phyloP scores from a whole-genome alignment of 1,284 basidiomycete genomes.

The Blastosporella zonata region DNA sequence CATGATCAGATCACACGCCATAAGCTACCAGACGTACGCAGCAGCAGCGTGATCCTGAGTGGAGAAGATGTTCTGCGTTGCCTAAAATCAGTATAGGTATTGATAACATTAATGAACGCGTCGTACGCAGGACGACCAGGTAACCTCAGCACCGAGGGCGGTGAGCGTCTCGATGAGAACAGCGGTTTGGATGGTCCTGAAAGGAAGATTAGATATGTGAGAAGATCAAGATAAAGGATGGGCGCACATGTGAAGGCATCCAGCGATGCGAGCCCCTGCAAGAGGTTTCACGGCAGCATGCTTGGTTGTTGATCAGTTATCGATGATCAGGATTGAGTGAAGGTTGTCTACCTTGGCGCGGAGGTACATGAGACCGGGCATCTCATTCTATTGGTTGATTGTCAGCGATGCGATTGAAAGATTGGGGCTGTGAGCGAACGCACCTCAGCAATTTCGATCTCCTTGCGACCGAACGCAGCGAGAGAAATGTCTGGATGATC shows the following conservation, averaged over 20 bases:
- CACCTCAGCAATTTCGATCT: constrained; percentile 96
- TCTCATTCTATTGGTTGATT: constrained; percentile 63
- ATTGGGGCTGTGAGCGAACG: constrained; percentile 21
- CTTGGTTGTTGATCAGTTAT: constrained; percentile 40
- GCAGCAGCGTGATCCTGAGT: constrained; percentile 99
- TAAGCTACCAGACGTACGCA: constrained; percentile 57
- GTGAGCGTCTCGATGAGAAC: constrained; percentile 96
- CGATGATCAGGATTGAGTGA: constrained; percentile 7
- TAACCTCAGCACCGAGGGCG: constrained; percentile 93
- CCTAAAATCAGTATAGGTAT: constrained; percentile 10
- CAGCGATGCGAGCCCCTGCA: constrained; percentile 94
- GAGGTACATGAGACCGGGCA: constrained; percentile 93
- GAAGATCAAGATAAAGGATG: constrained; percentile 3
- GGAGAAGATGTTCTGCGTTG: constrained; percentile 92
- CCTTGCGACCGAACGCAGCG: constrained; percentile 96
- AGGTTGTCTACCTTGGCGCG: constrained; percentile 64
- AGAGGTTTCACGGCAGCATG: constrained; percentile 83
- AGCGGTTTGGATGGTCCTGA: constrained; percentile 94
- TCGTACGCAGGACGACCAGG: constrained; percentile 97
- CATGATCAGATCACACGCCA: constrained; percentile 4
- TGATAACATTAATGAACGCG: constrained; percentile 7
- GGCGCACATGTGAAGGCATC: constrained; percentile 91
- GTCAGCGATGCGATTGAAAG: constrained; percentile 18
- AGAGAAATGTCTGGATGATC: constrained; percentile 79
- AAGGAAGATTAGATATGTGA: constrained; percentile 5